A percentile compares a stretch with the other conserved stretches of the same genome.
Conservation (phyloP, 2,329 filamentous ascomycete species). For the Gnomoniopsis smithogilvyi region DNA sequence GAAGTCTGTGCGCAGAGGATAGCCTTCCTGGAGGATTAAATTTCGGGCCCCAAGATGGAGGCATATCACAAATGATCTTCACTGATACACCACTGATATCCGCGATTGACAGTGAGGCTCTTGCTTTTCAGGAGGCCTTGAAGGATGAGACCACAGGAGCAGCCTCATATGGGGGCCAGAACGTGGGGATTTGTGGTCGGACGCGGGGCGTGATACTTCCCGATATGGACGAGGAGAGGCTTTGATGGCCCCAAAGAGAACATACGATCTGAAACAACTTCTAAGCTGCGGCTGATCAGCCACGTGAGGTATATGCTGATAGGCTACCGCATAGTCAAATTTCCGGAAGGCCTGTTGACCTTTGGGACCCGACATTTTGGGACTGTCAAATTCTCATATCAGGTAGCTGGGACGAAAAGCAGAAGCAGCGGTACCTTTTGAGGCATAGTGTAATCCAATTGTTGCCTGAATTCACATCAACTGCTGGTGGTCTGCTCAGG, state of each 20-base stretch:
- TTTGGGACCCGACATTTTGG: not conserved
- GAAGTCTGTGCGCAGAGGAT: constrained; percentile 5
- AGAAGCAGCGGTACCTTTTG: too few relatives aligned
- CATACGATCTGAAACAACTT: not conserved
- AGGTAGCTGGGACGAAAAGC: constrained; percentile 3
- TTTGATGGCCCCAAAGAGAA: not conserved
- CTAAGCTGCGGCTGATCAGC: not conserved
- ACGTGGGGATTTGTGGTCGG: not conserved
- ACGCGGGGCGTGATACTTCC: not conserved
- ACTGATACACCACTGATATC: not conserved
- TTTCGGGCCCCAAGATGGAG: not conserved
- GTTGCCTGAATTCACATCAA: too few relatives aligned
- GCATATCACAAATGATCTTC: not conserved
- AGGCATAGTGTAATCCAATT: too few relatives aligned
- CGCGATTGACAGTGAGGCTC: not conserved
- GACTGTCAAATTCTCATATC: not conserved
- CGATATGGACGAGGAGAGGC: not conserved
- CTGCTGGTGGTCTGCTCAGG: too few relatives aligned
- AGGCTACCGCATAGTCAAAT: not conserved
- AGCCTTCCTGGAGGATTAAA: constrained; percentile 14
- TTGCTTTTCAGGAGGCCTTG: constrained; percentile 9
- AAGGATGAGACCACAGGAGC: constrained; percentile 10
- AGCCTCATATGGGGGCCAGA: constrained; percentile 3
- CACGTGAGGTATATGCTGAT: not conserved
- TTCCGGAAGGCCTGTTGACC: not conserved